These are phyloP conservation scores for Medicago truncatula DNA, from an alignment of 306 rosid genomes.

Conservation along the genomic window DNA sequence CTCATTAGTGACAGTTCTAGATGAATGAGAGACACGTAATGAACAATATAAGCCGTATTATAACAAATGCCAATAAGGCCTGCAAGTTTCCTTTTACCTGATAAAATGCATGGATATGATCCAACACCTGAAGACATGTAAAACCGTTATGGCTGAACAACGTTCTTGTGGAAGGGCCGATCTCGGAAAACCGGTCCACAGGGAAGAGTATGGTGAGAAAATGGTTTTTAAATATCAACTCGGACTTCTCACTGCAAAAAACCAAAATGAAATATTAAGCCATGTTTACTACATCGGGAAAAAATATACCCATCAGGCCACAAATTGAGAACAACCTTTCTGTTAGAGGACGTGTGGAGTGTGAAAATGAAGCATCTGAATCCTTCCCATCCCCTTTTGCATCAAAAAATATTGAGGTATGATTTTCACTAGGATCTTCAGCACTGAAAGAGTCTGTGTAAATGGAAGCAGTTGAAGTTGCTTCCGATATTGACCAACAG, in stretches of 20 bases:
- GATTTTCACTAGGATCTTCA: conserved; percentile 69
- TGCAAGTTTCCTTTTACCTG: conserved; percentile 60
- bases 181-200: conserved; percentile 85
- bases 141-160: conserved; percentile 72
- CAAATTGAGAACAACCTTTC: conserved; percentile 68
- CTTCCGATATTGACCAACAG: conserved; percentile 93
- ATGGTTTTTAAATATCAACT: conserved; percentile 72
- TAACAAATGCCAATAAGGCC: not conserved
- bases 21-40: not conserved
- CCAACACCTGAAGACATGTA: conserved; percentile 86
- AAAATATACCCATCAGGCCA: not conserved
- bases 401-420: conserved; percentile 59
- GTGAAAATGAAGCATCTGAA: conserved; percentile 76
- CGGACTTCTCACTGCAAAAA: conserved; percentile 84
- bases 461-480: conserved; percentile 75
- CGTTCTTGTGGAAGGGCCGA: conserved; percentile 94
- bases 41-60: not conserved
- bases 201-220: conserved; percentile 89
- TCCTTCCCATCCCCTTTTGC: conserved; percentile 77
- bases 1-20: conserved; percentile 3
- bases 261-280: not conserved
- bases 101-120: conserved; percentile 79
- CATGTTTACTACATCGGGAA: conserved; percentile 5
- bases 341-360: conserved; percentile 75
- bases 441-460: conserved; percentile 84